phyloP scores from a whole-genome alignment of 805 yeast genomes.

The Metschnikowia rubicola region DNA sequence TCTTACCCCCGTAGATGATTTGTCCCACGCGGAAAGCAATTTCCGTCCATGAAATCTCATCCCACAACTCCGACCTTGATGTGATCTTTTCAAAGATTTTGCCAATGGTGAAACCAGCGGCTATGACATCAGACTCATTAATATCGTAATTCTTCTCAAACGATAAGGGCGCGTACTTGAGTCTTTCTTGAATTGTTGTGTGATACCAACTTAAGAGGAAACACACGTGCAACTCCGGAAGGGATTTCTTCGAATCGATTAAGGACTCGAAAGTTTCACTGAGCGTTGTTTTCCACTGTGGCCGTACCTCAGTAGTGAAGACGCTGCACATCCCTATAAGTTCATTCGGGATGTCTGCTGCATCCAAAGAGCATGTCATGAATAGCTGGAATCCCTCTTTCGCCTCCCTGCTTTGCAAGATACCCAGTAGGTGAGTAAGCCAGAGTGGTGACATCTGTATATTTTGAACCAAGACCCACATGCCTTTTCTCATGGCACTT shows the following conservation, averaged over 20 bases:
- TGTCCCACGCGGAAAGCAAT: slow-evolving; percentile 48
- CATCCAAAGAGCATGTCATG: slow-evolving; percentile 55
- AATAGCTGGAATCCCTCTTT: slow-evolving; percentile 49
- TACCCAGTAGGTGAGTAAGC: slow-evolving; percentile 53
- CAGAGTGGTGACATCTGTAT: slow-evolving; percentile 68
- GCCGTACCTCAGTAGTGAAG: slow-evolving; percentile 57
- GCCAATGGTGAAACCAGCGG: slow-evolving; percentile 45
- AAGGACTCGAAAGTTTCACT: slow-evolving; percentile 30
- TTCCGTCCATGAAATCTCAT: slow-evolving; percentile 50
- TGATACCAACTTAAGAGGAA: slow-evolving; percentile 71
- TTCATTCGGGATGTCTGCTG: slow-evolving; percentile 48
- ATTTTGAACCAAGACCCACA: slow-evolving; percentile 79
- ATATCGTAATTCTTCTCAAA: slow-evolving; percentile 63
- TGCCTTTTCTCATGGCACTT: slow-evolving; percentile 44
- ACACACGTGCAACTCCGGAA: slow-evolving; percentile 31
- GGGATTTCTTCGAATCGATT: background rate
- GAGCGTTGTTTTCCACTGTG: slow-evolving; percentile 54
- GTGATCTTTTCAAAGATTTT: slow-evolving; percentile 28
- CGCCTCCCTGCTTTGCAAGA: slow-evolving; percentile 31
- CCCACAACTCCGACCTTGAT: slow-evolving; percentile 1
- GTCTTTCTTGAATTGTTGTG: slow-evolving; percentile 55
- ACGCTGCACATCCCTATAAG: slow-evolving; percentile 54
- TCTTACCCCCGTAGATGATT: slow-evolving; percentile 66
- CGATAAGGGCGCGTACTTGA: slow-evolving; percentile 60
- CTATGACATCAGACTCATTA: slow-evolving; percentile 65